Evolutionary conservation across 2,329 filamentous ascomycete species (phyloP), one percentile per base, ranked within the genome.

Genomic region (Apiospora arundinis): DNA sequence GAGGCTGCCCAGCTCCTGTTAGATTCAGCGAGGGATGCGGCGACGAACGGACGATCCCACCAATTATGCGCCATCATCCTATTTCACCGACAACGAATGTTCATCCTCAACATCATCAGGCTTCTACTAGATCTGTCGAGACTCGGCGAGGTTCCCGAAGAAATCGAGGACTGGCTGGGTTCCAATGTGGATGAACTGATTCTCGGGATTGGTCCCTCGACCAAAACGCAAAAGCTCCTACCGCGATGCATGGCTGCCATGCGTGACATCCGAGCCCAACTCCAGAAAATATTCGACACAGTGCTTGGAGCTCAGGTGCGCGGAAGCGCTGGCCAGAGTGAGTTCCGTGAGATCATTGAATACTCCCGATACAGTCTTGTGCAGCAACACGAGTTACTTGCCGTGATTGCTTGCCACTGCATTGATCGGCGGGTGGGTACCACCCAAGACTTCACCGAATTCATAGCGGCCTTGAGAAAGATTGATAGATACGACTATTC

Each of bases 371-470:
- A 90, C 75, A 97, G 94, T 77, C 87, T 99, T 69, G 90, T 92
- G 28, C 92, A 94, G 77, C 95, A 99, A 81, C 97, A 99, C 79
- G 95, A 99, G 79, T 90, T 93, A 21, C 85, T 99, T 21, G 92
- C 92, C 16, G 88, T 94, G n/a, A 92, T 97, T 69, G 84, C 97
- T 69, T 91, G 91, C 73, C 91, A 93, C 73, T 89, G 96, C 70
- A 89, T 97, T 73, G 94, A 95, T 76, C 92, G 90, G 74, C 90
- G 91, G 70, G 92, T 93, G 76, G 92, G 91, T 2, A 89, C 88
- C 63, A 83, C 89, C 6, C 86, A 90, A 46, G 94, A 98, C 78
- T 95, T 97, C 76, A 87, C 90, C 60, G 84, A 89, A 7, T 89
- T 98, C 52, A 82, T 98, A 56, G 86, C 86, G 49, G 86, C 88